Evolutionary conservation across 2,329 filamentous ascomycete species (phyloP), one percentile per base, ranked within the genome.

Genomic region (Arthrobotrys sphaeroides): DNA sequence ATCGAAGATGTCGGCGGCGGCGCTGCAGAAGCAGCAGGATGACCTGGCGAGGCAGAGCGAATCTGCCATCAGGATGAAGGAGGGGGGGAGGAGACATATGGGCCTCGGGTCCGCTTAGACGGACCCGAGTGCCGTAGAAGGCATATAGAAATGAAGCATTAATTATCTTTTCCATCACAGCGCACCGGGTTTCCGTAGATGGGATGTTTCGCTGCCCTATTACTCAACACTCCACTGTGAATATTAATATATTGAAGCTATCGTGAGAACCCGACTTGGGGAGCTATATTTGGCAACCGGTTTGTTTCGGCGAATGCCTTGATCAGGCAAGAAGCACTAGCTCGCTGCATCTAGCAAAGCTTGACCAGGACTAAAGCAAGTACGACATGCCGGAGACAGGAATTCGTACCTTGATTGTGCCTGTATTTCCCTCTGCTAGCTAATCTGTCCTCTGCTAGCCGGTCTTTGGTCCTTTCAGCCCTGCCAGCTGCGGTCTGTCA

Each of bases 31-130:
- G 55, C 70, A 68, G 24, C 70, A 68, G 22, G 70, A 68, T 7
- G 70, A 68, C 3, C 28, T 74, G 13, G 12, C 36, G 20, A 74
- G 47, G 20, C 70, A 74, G 26, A 74, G 70, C 22, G 60, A 68
- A 4, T 45, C 62, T 26, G 70, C 70, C 13, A 38, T 62, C 31
- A 40, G 36, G 38, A 74, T 61, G 70, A 74, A 74, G 28, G 70
- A 74, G 13, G 31, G 38, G 13, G 70, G 70, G 28, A 74, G 12
- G 55, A 74, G 55, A 40, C 55, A 57, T 24, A 62, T 57, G 45
- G 70, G 70, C n/a, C 70, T 74, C 28, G 70, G 70, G 9, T 74
- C 70, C 24, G 62, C 16, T 26, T 74, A 74, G 70, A 33, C 10
- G n/a, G 24, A 1, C 51, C 49, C 24, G 36, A 60, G 18, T 43